Conservation (phyloP, 2,329 filamentous ascomycete species). For the Juglanconis sp. region DNA sequence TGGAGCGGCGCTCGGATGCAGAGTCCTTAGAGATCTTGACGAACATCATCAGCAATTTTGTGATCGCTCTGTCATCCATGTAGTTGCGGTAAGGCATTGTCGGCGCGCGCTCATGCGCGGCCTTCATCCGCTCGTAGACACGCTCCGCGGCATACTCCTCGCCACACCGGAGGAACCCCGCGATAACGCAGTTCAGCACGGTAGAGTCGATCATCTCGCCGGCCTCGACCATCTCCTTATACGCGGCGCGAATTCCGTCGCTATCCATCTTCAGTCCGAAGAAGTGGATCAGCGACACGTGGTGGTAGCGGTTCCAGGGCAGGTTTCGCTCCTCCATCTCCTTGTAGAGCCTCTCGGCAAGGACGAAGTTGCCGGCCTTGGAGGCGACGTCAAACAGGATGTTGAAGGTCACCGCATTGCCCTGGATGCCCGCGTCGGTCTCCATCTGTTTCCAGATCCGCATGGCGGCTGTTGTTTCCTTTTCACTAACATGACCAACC, state of each 20-base stretch:
- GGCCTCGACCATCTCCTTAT: constrained; percentile 75
- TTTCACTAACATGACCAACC: constrained; percentile 53
- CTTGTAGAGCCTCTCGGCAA: constrained; percentile 79
- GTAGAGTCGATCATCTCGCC: constrained; percentile 87
- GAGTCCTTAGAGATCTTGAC: constrained; percentile 51
- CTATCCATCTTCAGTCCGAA: constrained; percentile 74
- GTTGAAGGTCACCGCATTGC: constrained; percentile 83
- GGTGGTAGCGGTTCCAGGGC: constrained; percentile 72
- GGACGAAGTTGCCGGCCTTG: constrained; percentile 76
- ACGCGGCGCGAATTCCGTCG: constrained; percentile 70
- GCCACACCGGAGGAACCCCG: constrained; percentile 70
- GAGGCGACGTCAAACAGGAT: constrained; percentile 86
- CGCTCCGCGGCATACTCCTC: constrained; percentile 75
- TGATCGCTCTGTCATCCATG: constrained; percentile 46
- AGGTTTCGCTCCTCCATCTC: constrained; percentile 74
- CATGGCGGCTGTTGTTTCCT: constrained; percentile 66
- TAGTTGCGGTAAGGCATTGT: constrained; percentile 44
- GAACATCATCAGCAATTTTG: constrained; percentile 56
- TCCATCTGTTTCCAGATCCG: constrained; percentile 91
- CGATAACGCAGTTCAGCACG: constrained; percentile 82
- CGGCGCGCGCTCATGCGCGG: constrained; percentile 41
- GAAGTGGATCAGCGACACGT: constrained; percentile 79
- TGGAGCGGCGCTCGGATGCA: constrained; percentile 30
- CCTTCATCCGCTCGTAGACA: constrained; percentile 83
- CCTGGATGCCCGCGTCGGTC: constrained; percentile 58